Evolutionary conservation across 306 rosid species (phyloP).

Genomic region (Prinsepia uniflora): DNA sequence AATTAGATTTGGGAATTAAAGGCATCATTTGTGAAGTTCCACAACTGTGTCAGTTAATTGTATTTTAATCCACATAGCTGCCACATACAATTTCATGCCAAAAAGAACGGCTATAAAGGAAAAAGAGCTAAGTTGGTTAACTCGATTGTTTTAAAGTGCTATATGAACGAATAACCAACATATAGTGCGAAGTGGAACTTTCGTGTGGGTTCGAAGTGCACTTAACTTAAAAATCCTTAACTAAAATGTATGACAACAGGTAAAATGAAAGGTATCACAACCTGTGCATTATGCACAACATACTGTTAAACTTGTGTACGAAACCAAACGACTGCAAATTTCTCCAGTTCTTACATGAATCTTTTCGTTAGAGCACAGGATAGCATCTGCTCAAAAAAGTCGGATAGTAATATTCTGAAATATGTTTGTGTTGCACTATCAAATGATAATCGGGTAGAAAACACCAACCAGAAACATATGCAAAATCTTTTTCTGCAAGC

Average conservation of each 20-base stretch:
- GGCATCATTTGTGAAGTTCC: too few relatives aligned
- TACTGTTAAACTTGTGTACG: not conserved
- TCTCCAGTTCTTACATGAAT: conserved; percentile 1
- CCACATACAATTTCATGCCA: too few relatives aligned
- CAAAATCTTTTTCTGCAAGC: conserved; percentile 18
- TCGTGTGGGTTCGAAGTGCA: too few relatives aligned
- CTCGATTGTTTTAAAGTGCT: too few relatives aligned
- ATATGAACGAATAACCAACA: too few relatives aligned
- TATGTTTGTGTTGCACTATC: not conserved
- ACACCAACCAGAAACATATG: conserved; percentile 14
- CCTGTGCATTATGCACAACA: not conserved
- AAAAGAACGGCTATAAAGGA: too few relatives aligned
- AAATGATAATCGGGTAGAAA: not conserved
- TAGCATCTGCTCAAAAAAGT: not conserved
- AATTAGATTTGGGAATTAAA: too few relatives aligned
- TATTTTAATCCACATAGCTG: too few relatives aligned
- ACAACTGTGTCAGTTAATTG: too few relatives aligned
- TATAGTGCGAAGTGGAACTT: too few relatives aligned
- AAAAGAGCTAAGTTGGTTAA: too few relatives aligned
- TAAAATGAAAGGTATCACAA: not conserved
- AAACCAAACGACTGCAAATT: not conserved
- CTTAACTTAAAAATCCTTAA: too few relatives aligned
- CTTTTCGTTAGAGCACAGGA: conserved; percentile 2
- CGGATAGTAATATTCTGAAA: not conserved
- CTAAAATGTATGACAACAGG: not conserved